phyloP scores from a whole-genome alignment of 208 protist genomes.

The Trypanosoma boissoni region DNA sequence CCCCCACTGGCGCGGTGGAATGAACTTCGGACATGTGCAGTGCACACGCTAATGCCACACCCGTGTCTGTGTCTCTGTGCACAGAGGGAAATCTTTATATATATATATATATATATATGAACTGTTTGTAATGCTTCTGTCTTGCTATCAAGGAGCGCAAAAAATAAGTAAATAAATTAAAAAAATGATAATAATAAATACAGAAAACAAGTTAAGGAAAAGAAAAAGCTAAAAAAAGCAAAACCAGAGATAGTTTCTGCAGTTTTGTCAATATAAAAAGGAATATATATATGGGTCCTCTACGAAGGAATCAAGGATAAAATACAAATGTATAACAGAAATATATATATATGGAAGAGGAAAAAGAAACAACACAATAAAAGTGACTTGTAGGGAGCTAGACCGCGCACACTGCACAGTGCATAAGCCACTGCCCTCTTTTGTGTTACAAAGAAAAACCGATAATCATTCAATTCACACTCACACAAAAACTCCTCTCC shows the following conservation, averaged over 20 bases:
- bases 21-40: no score
- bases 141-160: neutral
- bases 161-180: neutral
- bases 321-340: no score
- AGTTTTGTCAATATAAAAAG: neutral
- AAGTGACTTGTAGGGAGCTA: no score
- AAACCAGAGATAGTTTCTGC: no score
- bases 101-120: neutral
- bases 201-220: neutral
- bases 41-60: no score
- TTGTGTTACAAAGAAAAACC: no score
- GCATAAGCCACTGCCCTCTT: no score
- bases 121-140: neutral
- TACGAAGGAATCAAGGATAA: neutral
- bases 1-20: neutral
- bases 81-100: no score
- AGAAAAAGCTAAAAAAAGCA: neutral
- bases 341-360: conserved; percentile 3
- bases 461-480: no score
- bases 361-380: neutral
- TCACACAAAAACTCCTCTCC: no score
- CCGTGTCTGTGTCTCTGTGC: no score
- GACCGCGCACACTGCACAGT: no score
- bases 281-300: neutral
- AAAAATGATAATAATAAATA: conserved; percentile 4